phyloP scores from a whole-genome alignment of 768 basidiomycete species.

The Amylocystis lapponica region DNA sequence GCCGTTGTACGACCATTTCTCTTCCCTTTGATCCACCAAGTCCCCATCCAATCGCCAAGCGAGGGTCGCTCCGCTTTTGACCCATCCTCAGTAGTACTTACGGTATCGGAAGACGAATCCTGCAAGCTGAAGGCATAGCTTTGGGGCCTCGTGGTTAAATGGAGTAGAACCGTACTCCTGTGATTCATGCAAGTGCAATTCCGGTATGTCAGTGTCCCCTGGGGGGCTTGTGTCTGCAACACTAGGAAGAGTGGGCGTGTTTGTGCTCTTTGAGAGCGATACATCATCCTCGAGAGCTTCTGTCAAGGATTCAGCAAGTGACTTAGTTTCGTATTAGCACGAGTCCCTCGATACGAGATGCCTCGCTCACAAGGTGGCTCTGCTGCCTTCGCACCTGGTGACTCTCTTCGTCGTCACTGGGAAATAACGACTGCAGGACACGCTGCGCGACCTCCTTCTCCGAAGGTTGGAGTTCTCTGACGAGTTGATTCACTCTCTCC shows the following conservation, averaged over 20 bases:
- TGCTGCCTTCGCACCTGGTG: constrained; percentile 51
- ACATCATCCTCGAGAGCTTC: constrained; percentile 49
- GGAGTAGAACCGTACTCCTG: no score
- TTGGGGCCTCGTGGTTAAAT: no score
- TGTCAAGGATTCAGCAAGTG: constrained; percentile 39
- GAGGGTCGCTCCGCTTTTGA: constrained; percentile 29
- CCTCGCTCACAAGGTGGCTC: constrained; percentile 48
- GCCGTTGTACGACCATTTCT: constrained; percentile 1
- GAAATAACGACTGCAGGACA: constrained; percentile 62
- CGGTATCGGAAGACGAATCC: no score
- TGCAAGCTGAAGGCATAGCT: no score
- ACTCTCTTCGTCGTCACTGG: constrained; percentile 36
- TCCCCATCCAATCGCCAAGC: constrained; percentile 74
- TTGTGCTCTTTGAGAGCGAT: constrained; percentile 23
- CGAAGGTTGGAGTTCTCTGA: constrained; percentile 51
- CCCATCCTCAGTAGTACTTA: neutral
- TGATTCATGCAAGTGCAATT: no score
- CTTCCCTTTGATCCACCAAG: constrained; percentile 60
- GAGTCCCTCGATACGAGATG: neutral
- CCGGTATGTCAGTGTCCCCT: no score
- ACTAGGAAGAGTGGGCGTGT: no score
- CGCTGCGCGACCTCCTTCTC: constrained; percentile 65
- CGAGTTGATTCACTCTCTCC: constrained; percentile 45
- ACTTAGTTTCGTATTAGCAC: constrained; percentile 24
- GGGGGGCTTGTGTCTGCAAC: no score